Base-by-base conservation (phyloP, 768 basidiomycete genomes). In the Pulveroboletus sp. region DNA sequence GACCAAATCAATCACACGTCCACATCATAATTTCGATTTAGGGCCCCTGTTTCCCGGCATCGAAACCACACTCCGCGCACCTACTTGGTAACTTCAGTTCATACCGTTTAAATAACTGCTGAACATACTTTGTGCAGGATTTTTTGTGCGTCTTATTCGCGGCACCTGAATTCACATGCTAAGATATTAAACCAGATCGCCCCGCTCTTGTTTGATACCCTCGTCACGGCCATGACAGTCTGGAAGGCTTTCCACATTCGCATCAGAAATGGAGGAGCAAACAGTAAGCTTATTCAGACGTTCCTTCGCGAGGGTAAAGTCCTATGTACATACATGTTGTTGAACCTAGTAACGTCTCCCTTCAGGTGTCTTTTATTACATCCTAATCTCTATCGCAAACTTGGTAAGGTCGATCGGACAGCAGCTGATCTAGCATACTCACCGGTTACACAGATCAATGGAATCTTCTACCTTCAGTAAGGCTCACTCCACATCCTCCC, bases 301-400 rank as follows among this genome's bases (percentile, higher is more conserved):
- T 90, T 90, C 68, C 74, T 90, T 57, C 84, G 86, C 45, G 88
- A 90, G 75, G 88, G 85, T 83, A 60, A 32, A 65, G 15, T 21
- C 33, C 33, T 39, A 48, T 50, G 39, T 46, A 49, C 50, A 27
- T 39, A 27, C 42, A 35, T 41, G 18, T 28, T 31, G 28, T 39
- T 39, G 21, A 6, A 30, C 27, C 10, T 15, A 39, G 12, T 54
- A 27, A 46, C 42, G 42, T 41, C 37, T 46, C 28, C 37, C 26
- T 8, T 26, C 42, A 57, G 86, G 88, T 54, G 82, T 90, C 53
- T 90, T 89, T 66, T 91, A 90, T 61, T 91, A 89, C 62, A 76
- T 91, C 51, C 68, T 91, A 56, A 90, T 91, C 63, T 89, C 88
- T n/a, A 81, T 89, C 44, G 88, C 88, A 42, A 91, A 91, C 71